These are phyloP conservation scores for Marasmius fiardii DNA, from an alignment of 1,284 basidiomycete genomes.

Conservation along the genomic window DNA sequence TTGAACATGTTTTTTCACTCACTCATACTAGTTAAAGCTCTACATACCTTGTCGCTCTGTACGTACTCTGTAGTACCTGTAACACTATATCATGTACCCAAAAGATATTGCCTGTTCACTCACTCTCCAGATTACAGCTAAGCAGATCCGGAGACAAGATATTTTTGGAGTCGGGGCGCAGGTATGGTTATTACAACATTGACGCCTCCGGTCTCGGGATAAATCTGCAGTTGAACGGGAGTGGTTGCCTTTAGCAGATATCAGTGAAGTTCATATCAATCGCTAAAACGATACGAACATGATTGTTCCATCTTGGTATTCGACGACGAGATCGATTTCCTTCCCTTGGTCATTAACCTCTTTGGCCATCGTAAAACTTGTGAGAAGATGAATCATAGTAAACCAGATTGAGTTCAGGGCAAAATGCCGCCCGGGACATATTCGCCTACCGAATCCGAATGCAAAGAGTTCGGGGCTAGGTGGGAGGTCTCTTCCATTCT, in stretches of 20 bases:
- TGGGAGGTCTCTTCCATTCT: conserved; percentile 21
- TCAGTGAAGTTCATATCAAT: background rate
- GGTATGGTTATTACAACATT: too few species aligned
- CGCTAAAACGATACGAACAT: background rate
- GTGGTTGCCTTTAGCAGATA: background rate
- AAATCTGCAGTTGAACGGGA: background rate
- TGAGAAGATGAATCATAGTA: background rate
- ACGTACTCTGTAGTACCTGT: too few species aligned
- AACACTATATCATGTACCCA: too few species aligned
- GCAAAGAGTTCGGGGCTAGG: background rate
- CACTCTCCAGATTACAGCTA: too few species aligned
- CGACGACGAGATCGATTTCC: background rate
- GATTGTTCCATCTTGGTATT: background rate
- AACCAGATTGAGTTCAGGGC: background rate
- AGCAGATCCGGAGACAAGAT: too few species aligned
- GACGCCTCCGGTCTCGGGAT: background rate
- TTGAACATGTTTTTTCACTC: too few species aligned
- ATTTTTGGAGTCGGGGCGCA: too few species aligned
- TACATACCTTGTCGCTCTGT: too few species aligned
- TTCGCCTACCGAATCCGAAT: conserved; percentile 52
- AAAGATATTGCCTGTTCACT: too few species aligned
- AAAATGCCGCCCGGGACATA: background rate
- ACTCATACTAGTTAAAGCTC: too few species aligned
- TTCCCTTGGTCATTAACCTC: background rate
- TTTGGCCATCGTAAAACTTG: background rate